Conservation (phyloP, 805 yeast species). For the Candida coquimbonensis region DNA sequence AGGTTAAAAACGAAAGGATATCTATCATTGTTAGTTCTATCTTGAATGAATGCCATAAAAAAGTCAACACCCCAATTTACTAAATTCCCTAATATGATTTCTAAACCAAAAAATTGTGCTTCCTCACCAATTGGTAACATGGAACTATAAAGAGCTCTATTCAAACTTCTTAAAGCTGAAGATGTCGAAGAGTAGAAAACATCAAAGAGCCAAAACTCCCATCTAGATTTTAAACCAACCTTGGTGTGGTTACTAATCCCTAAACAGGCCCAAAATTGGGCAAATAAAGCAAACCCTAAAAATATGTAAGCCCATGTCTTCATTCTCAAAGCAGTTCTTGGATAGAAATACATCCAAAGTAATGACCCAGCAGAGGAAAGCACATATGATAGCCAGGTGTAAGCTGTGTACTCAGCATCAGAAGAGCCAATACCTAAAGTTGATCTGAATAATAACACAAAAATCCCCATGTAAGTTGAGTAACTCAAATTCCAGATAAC, state of each 20-base stretch:
- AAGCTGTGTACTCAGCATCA: slow-evolving; percentile 33
- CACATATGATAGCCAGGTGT: slow-evolving; percentile 31
- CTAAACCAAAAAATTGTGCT: slow-evolving; percentile 37
- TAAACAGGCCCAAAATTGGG: slow-evolving; percentile 34
- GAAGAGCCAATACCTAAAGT: slow-evolving; percentile 32
- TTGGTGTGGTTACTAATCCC: slow-evolving; percentile 24
- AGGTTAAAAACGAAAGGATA: slow-evolving; percentile 33
- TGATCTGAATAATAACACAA: slow-evolving; percentile 31
- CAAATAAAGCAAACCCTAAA: slow-evolving; percentile 24
- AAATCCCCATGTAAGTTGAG: slow-evolving; percentile 30
- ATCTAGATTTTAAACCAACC: slow-evolving; percentile 34
- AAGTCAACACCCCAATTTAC: slow-evolving; percentile 36
- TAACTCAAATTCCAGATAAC: slow-evolving; percentile 35
- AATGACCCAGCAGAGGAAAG: slow-evolving; percentile 30
- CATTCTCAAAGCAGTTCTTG: slow-evolving; percentile 19
- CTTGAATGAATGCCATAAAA: slow-evolving; percentile 34
- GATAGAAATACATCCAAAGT: slow-evolving; percentile 31
- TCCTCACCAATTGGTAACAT: slow-evolving; percentile 35
- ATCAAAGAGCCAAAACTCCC: slow-evolving; percentile 38
- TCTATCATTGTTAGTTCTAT: slow-evolving; percentile 30
- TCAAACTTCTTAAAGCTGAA: slow-evolving; percentile 30
- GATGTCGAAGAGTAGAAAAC: slow-evolving; percentile 30
- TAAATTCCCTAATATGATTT: slow-evolving; percentile 33
- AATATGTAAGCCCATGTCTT: slow-evolving; percentile 33
- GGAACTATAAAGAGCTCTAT: slow-evolving; percentile 31